Conservation (phyloP, 768 basidiomycete species). For the Tylopilus sp. region DNA sequence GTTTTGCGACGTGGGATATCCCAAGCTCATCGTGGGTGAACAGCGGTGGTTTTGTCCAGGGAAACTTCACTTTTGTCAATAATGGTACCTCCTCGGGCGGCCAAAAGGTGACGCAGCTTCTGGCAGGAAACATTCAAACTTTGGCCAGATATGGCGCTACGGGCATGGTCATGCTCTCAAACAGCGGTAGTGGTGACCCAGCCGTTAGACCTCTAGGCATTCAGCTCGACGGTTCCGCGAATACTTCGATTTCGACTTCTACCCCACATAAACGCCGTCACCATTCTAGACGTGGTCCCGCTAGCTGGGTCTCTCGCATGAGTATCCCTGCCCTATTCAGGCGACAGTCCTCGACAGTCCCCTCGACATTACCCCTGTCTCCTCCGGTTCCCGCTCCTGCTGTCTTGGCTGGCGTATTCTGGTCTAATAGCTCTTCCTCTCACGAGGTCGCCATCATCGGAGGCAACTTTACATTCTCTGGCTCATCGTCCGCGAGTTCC, state of each 20-base stretch:
- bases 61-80: conserved; percentile 64
- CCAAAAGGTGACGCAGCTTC: conserved; percentile 46
- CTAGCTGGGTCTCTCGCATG: conserved; percentile 49
- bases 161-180: conserved; percentile 77
- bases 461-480: conserved; percentile 78
- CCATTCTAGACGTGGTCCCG: conserved; percentile 34
- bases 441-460: conserved; percentile 76
- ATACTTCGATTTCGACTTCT: conserved; percentile 30
- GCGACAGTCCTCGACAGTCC: conserved; percentile 49
- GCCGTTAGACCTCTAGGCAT: conserved; percentile 58
- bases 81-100: conserved; percentile 54
- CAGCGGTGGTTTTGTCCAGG: conserved; percentile 69
- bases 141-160: conserved; percentile 66
- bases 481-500: conserved; percentile 38
- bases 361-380: conserved; percentile 51
- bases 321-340: conserved; percentile 40
- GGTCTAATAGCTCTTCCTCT: conserved; percentile 72
- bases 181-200: conserved; percentile 55
- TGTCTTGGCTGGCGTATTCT: conserved; percentile 84
- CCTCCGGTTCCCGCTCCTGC: conserved; percentile 68
- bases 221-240: conserved; percentile 44
- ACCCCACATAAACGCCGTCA: conserved; percentile 38
- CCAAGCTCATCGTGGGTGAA: conserved; percentile 62
- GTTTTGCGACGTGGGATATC: conserved; percentile 77
- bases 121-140: conserved; percentile 64